Conservation (phyloP, 2,329 filamentous ascomycete genomes). For the Fusarium illudens region DNA sequence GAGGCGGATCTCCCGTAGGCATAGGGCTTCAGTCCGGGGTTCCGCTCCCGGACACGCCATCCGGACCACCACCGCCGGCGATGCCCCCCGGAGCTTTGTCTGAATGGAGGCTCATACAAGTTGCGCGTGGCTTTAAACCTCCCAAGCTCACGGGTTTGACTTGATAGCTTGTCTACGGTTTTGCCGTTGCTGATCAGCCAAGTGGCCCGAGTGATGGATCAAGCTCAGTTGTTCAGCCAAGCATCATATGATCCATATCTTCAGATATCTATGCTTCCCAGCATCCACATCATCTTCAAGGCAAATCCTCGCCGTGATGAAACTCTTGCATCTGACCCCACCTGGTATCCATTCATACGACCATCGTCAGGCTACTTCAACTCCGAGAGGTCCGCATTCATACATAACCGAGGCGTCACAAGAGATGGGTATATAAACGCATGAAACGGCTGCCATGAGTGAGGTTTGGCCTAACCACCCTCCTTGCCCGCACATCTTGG, state of each 20-base stretch:
- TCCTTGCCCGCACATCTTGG: background rate
- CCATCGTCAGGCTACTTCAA: background rate
- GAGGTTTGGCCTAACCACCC: background rate
- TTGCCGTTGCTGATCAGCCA: background rate
- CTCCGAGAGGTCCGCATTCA: background rate
- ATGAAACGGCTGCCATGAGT: background rate
- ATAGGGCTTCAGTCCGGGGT: background rate
- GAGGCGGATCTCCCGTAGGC: background rate
- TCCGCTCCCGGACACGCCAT: background rate
- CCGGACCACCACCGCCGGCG: background rate
- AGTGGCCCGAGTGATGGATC: too few relatives aligned
- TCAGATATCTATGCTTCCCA: background rate
- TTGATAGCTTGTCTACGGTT: background rate
- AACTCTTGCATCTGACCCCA: background rate
- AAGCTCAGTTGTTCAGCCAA: background rate
- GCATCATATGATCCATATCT: background rate
- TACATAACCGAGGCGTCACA: background rate
- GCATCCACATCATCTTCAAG: background rate
- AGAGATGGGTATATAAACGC: background rate
- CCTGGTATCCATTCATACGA: background rate
- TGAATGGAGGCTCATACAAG: background rate
- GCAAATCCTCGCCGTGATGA: background rate
- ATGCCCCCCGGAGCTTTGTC: background rate
- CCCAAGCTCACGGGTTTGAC: accelerated
- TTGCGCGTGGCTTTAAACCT: background rate